Conservation (phyloP, 2,329 filamentous ascomycete genomes). For the Neonectria coccinea region DNA sequence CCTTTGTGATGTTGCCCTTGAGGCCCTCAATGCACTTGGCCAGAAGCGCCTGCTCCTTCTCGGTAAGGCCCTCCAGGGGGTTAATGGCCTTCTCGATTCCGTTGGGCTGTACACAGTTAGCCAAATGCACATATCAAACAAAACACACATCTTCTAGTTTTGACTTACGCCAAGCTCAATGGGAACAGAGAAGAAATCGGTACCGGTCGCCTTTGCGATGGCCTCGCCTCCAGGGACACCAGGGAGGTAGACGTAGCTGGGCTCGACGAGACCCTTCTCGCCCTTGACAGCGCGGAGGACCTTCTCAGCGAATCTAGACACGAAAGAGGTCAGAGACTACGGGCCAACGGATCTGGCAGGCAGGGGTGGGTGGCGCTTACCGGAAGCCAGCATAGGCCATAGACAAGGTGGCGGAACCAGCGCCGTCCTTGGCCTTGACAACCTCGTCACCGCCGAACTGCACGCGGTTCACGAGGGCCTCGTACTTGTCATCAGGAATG, state of each 20-base stretch:
- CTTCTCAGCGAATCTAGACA: conserved; percentile 86
- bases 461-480: conserved; percentile 90
- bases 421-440: conserved; percentile 93
- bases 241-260: conserved; percentile 94
- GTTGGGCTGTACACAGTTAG: conserved; percentile 68
- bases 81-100: conserved; percentile 90
- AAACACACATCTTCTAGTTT: conserved; percentile 10
- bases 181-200: conserved; percentile 96
- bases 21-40: conserved; percentile 80
- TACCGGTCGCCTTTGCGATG: conserved; percentile 84
- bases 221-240: conserved; percentile 89
- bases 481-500: conserved; percentile 91
- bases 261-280: conserved; percentile 92
- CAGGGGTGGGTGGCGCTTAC: conserved; percentile 58
- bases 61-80: conserved; percentile 79
- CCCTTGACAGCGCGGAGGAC: conserved; percentile 89
- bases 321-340: conserved; percentile 27
- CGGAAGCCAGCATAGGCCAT: conserved; percentile 97
- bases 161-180: conserved; percentile 91
- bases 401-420: conserved; percentile 89
- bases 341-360: background rate
- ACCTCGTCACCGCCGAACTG: conserved; percentile 99
- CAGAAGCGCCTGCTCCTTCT: conserved; percentile 90
- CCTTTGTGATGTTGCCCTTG: conserved; percentile 94
- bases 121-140: conserved; percentile 36